These are phyloP conservation scores for Hypoxylon intermedium DNA, from an alignment of 495 filamentous ascomycete species.

Conservation along the genomic window DNA sequence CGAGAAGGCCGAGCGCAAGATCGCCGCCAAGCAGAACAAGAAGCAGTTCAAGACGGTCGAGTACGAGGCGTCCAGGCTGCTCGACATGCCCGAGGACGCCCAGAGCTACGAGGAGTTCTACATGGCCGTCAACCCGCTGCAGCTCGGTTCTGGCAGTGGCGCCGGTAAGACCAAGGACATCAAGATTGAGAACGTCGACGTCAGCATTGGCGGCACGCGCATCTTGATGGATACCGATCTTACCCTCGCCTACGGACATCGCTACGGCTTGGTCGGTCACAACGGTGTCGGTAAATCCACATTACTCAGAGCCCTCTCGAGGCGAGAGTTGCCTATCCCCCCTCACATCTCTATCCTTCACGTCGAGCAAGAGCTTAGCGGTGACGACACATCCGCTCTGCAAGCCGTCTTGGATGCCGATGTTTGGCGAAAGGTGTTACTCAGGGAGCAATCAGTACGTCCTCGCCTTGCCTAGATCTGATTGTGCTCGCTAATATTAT, in stretches of 20 bases:
- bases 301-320: conserved; percentile 85
- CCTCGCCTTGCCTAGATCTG: neutral
- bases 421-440: conserved; percentile 96
- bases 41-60: conserved; percentile 97
- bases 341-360: conserved; percentile 98
- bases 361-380: conserved; percentile 98
- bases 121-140: conserved; percentile 97
- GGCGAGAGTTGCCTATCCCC: conserved; percentile 92
- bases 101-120: conserved; percentile 99
- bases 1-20: conserved; percentile 97
- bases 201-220: conserved; percentile 85
- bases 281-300: conserved; percentile 99
- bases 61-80: conserved; percentile 91
- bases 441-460: conserved; percentile 85
- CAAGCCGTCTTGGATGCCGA: conserved; percentile 98
- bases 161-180: conserved; percentile 97
- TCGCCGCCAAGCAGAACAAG: conserved; percentile 97
- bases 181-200: conserved; percentile 94
- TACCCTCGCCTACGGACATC: conserved; percentile 89
- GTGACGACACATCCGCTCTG: conserved; percentile 93
- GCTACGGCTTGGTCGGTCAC: conserved; percentile 97
- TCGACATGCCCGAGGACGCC: conserved; percentile 81
- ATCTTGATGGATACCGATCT: conserved; percentile 90
- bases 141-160: conserved; percentile 70
- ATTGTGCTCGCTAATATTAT: conserved; percentile 32